Evolutionary conservation across 208 protist species (phyloP), one percentile per base, ranked within the genome.

Genomic region (Endotrypanum monterogeii): DNA sequence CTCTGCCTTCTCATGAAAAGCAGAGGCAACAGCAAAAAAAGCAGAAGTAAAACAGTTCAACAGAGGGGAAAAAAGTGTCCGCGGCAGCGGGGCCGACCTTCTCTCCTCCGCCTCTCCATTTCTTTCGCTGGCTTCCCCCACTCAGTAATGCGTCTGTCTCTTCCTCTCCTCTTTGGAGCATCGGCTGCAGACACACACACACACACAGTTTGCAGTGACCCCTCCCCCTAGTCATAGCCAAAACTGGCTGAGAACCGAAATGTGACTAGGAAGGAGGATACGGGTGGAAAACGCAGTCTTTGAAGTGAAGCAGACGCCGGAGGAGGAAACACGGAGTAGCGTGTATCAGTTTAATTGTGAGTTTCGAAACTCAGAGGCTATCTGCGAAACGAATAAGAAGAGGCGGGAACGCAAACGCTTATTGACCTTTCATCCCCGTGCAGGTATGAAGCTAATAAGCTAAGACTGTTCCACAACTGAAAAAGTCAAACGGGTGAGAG

Each of bases 231-330:
- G 32, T 28, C 60, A 65, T 25, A 11, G 46, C 20, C 32, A 44
- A 37, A n/a, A 46, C 60, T 23, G 11, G 37, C 37, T 44, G 35
- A 63, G 37, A 39, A 20, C 12, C 60, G 25, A 37, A 30, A 44
- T 65, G 60, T 23, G 8, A 37, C n/a, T 8, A 67, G 39, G 30
- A 41, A 25, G 56, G 37, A 63, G 57, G 35, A 67, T 41, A 51
- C 54, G 66, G 81, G 28, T 72, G 62, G 25, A 74, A 68, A 35
- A 44, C 5, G 44, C 16, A 57, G 35, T 55, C 57, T 61, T n/a
- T 56, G n/a, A n/a, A 75, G 35, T 6, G 60, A 11, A 8, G 20
- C 32, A 65, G 37, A 65, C 23, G 60, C 23, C 35, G 23, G 14
- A 65, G n/a, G 25, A 44, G 32, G 8, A 65, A 65, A 48, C 20